Percentiles rank a stretch among this genome's conserved stretches.
phyloP scores from a whole-genome alignment of 2,329 filamentous ascomycete genomes.

The Periconia sp. region DNA sequence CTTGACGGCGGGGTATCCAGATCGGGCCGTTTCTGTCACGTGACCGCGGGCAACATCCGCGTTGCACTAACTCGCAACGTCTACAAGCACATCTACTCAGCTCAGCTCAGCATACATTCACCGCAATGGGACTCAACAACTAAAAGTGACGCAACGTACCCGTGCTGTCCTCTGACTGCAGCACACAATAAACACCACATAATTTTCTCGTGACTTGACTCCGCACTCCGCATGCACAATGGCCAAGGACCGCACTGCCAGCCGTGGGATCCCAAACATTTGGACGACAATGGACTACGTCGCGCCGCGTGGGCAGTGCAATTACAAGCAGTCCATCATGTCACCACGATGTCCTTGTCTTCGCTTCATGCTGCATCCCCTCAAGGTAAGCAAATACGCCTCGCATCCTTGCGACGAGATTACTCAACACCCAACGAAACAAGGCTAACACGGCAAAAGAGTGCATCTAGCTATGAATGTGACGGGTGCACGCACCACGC shows the following conservation, averaged over 20 bases:
- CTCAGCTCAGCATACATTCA: neutral
- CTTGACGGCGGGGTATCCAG: neutral
- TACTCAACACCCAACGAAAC: neutral
- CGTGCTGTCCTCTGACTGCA: too few relatives aligned
- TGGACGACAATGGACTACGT: conserved; percentile 60
- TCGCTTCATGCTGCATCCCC: conserved; percentile 63
- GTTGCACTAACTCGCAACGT: conserved; percentile 1
- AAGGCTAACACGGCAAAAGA: conserved; percentile 30
- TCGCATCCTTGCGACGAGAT: conserved; percentile 3
- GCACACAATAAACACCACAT: neutral
- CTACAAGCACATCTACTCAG: neutral
- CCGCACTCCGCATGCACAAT: conserved; percentile 11
- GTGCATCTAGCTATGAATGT: conserved; percentile 59
- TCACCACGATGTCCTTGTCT: conserved; percentile 58
- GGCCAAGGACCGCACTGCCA: conserved; percentile 21
- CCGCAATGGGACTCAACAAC: neutral
- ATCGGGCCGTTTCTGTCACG: conserved; percentile 3
- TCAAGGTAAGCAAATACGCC: conserved; percentile 50
- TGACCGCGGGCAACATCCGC: conserved; percentile 9
- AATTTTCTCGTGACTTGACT: too few relatives aligned
- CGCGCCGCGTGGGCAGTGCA: conserved; percentile 58
- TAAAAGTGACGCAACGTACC: neutral
- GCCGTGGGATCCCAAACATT: too few relatives aligned
- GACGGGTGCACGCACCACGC: conserved; percentile 63
- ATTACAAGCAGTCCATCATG: conserved; percentile 55